Base-by-base conservation (phyloP, 1,284 basidiomycete species). In the Blastosporella zonata region DNA sequence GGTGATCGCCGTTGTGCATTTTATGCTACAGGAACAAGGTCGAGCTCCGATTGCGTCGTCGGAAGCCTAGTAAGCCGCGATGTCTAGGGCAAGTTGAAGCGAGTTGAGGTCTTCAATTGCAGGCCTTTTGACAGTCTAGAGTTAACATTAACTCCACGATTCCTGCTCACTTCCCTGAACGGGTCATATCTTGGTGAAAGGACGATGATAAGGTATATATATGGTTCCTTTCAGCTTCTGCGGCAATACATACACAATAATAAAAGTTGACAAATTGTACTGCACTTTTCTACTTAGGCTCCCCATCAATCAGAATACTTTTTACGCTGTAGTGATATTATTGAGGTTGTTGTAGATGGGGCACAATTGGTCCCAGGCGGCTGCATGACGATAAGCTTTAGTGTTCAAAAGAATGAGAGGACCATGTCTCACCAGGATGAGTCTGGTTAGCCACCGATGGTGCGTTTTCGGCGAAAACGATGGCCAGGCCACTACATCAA, bases 321-420 rank as follows among this genome's bases (percentile, higher is more conserved):
- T 70, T 59, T 47, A 49, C 31, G 70, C 69, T 12, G 55, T 70
- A 17, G 55, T 9, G 9, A 12, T 31, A 65, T n/a, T n/a, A n/a
- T n/a, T n/a, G n/a, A 13, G 66, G 63, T 44, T 62, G 15, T 34
- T 17, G 15, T 34, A 34, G 9, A 34, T 34, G 13, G 33, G 33
- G 33, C 33, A 34, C 15, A 34, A 9, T 34, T 34, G 15, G 33
- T 34, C 33, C 33, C 33, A 34, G 6, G 33, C 33, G 17, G 33
- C 33, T 34, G 13, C 15, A 3, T 5, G 15, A 18, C 6, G 13
- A 17, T 17, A 4, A 18, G 15, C n/a, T 34, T 34, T 6, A 34
- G 15, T 6, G 29, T 9, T 31, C n/a, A 18, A 17, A 15, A 34
- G 15, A 18, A 17, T 15, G n/a, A 34, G 13, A 31, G 13, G 33